phyloP scores from a whole-genome alignment of 2,329 filamentous ascomycete species.

The Aureobasidium uvarum region DNA sequence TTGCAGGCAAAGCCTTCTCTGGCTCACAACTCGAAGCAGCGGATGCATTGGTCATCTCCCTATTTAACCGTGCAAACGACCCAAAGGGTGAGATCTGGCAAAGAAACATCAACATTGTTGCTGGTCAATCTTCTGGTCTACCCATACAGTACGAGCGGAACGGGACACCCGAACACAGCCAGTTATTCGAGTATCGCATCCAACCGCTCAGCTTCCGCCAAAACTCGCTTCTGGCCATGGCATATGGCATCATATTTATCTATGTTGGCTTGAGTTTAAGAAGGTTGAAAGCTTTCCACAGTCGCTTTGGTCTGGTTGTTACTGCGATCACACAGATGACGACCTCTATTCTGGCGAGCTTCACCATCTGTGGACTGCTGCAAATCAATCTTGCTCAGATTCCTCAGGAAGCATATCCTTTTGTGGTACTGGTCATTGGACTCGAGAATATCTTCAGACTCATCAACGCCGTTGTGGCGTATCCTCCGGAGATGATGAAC shows the following conservation, averaged over 20 bases:
- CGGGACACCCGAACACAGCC: slow-evolving; percentile 42
- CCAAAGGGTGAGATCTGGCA: slow-evolving; percentile 66
- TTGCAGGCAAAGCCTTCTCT: slow-evolving; percentile 75
- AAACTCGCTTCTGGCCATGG: slow-evolving; percentile 60
- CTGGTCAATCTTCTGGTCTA: slow-evolving; percentile 21
- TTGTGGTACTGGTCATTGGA: slow-evolving; percentile 73
- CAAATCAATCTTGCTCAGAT: slow-evolving; percentile 73
- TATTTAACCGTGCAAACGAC: slow-evolving; percentile 67
- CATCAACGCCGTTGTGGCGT: slow-evolving; percentile 73
- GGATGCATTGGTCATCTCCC: slow-evolving; percentile 74
- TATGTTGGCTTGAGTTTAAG: slow-evolving; percentile 68
- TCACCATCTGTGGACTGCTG: slow-evolving; percentile 73
- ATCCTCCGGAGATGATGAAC: slow-evolving; percentile 65
- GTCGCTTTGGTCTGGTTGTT: slow-evolving; percentile 67
- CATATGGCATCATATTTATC: slow-evolving; percentile 61
- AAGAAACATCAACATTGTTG: slow-evolving; percentile 46
- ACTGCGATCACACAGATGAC: slow-evolving; percentile 65
- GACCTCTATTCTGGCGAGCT: slow-evolving; percentile 73
- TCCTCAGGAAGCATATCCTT: slow-evolving; percentile 70
- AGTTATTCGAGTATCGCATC: slow-evolving; percentile 76
- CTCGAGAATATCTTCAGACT: slow-evolving; percentile 76
- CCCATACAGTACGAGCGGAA: slow-evolving; percentile 23
- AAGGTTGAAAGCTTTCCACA: slow-evolving; percentile 72
- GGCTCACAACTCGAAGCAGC: slow-evolving; percentile 66
- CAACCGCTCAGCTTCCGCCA: slow-evolving; percentile 68